Conservation (phyloP, 163 green algal genomes). For the Scenedesmus sp. region DNA sequence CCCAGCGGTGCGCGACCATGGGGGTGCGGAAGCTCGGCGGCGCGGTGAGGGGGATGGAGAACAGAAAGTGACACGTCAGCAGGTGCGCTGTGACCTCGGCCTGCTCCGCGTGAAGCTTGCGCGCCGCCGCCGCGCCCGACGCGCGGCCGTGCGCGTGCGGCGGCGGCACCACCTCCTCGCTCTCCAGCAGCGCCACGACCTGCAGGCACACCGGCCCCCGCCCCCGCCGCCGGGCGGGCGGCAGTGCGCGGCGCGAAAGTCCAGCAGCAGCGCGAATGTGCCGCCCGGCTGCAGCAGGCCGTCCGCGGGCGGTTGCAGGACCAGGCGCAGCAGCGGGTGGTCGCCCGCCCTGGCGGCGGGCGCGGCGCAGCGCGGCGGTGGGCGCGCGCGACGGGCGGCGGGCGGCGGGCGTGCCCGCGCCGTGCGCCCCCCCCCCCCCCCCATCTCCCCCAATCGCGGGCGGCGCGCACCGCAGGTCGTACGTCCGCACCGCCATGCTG, state of each 20-base stretch:
- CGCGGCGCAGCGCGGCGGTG: too few species aligned
- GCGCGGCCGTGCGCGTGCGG: conserved; percentile 46
- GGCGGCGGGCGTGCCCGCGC: too few species aligned
- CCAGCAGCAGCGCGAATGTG: conserved; percentile 66
- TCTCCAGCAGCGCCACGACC: conserved; percentile 75
- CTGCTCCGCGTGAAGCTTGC: conserved; percentile 70
- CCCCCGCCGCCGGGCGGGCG: not conserved
- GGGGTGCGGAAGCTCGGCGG: conserved; percentile 71
- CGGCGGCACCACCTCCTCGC: conserved; percentile 67
- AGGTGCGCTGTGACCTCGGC: conserved; percentile 70
- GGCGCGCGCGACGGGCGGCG: too few species aligned
- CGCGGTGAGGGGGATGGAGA: conserved; percentile 69
- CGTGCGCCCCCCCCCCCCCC: too few species aligned
- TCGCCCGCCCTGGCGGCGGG: conserved; percentile 50
- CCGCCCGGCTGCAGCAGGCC: conserved; percentile 60
- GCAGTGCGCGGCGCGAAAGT: conserved; percentile 55
- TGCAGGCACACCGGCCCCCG: conserved; percentile 35
- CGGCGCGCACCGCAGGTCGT: conserved; percentile 49
- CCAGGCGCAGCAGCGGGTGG: conserved; percentile 61
- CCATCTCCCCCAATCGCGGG: too few species aligned
- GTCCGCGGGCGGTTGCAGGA: conserved; percentile 65
- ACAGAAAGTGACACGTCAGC: conserved; percentile 73
- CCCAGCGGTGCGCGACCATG: conserved; percentile 71
- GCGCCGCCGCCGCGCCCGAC: conserved; percentile 39
- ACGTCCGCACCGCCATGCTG: conserved; percentile 31